Conservation (phyloP, 1,284 basidiomycete genomes). For the Cutaneotrichosporon cavernicola region DNA sequence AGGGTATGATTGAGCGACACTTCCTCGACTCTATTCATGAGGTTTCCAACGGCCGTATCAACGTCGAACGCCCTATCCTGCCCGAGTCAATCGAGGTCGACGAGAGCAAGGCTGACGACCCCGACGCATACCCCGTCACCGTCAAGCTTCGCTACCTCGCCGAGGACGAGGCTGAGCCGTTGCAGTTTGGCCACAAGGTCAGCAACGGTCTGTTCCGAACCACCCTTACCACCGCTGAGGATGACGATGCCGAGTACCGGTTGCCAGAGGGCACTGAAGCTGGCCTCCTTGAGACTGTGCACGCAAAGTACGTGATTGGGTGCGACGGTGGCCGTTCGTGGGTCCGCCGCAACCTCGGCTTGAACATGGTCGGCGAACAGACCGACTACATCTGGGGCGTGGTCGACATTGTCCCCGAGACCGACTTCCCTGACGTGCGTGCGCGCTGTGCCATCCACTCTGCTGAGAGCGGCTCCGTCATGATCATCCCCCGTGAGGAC, state of each 20-base stretch:
- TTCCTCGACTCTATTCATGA: slow-evolving; percentile 25
- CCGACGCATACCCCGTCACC: slow-evolving; percentile 25
- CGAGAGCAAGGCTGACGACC: slow-evolving; percentile 22
- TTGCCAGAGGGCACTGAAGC: slow-evolving; percentile 23
- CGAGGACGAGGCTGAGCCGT: slow-evolving; percentile 24
- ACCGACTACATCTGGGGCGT: slow-evolving; percentile 36
- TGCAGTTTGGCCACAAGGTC: slow-evolving; percentile 26
- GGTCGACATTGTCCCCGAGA: slow-evolving; percentile 27
- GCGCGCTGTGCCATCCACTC: slow-evolving; percentile 30
- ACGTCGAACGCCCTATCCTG: slow-evolving; percentile 24
- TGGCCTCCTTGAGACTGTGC: slow-evolving; percentile 26
- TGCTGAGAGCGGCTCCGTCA: slow-evolving; percentile 23
- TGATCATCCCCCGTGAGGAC: slow-evolving; percentile 30
- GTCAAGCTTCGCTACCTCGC: slow-evolving; percentile 22
- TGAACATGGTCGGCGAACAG: slow-evolving; percentile 33
- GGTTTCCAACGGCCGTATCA: slow-evolving; percentile 18
- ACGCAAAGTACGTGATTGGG: slow-evolving; percentile 36
- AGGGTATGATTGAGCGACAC: slow-evolving; percentile 28
- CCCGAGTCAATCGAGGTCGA: slow-evolving; percentile 26
- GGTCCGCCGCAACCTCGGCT: slow-evolving; percentile 28
- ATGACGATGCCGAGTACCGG: slow-evolving; percentile 27
- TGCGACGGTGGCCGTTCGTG: slow-evolving; percentile 37
- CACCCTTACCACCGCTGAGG: slow-evolving; percentile 22
- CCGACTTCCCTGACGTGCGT: slow-evolving; percentile 31
- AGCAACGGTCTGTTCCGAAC: slow-evolving; percentile 29